These are phyloP conservation scores for Cladophialophora yegresii DNA, from an alignment of 2,329 filamentous ascomycete genomes.

Conservation along the genomic window DNA sequence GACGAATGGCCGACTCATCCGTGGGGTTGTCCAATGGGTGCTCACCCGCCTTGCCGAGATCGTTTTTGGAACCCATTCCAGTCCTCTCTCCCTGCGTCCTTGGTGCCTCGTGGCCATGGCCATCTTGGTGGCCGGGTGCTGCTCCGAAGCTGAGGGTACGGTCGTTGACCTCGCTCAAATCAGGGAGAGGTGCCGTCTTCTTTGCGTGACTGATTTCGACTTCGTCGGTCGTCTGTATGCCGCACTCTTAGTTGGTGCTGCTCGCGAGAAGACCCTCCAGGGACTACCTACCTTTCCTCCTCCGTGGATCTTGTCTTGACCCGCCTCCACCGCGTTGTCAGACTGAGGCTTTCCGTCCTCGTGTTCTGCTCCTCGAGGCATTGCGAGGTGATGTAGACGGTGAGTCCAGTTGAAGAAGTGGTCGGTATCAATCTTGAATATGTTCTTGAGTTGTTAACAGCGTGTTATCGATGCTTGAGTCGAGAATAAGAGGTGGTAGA, in stretches of 20 bases:
- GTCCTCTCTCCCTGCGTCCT: not conserved
- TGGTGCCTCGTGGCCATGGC: slow-evolving; percentile 20
- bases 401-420: slow-evolving; percentile 2
- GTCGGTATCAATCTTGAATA: not conserved
- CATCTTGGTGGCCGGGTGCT: slow-evolving; percentile 38
- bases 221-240: slow-evolving; percentile 22
- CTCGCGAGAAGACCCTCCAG: slow-evolving; percentile 30
- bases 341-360: slow-evolving; percentile 42
- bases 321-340: slow-evolving; percentile 45
- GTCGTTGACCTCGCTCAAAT: slow-evolving; percentile 39
- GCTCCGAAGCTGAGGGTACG: slow-evolving; percentile 37
- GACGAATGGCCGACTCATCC: not conserved
- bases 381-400: slow-evolving; percentile 21
- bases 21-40: not conserved
- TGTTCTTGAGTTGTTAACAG: not conserved
- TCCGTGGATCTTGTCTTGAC: slow-evolving; percentile 43
- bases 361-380: slow-evolving; percentile 47
- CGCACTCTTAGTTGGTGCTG: not conserved
- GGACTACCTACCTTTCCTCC: slow-evolving; percentile 34
- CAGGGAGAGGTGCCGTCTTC: slow-evolving; percentile 43
- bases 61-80: not conserved
- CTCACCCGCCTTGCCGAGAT: not conserved
- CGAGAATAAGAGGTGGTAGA: not conserved
- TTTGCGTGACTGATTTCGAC: slow-evolving; percentile 39
- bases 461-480: not conserved